Evolutionary conservation across 2,329 filamentous ascomycete species (phyloP).

Genomic region (Dissoconium aciculare): DNA sequence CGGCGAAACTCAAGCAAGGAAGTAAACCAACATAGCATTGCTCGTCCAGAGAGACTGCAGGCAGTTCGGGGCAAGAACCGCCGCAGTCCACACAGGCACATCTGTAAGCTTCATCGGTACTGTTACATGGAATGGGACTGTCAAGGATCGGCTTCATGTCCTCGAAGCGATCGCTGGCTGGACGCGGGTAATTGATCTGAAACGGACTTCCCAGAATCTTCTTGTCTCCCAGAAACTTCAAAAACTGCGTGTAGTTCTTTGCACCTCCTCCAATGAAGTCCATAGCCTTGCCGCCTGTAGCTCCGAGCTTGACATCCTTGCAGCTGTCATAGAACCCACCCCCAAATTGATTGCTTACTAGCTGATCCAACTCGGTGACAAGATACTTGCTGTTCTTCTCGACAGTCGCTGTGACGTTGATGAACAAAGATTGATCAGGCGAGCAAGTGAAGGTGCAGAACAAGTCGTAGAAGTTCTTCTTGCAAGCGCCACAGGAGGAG

Average conservation of each 20-base stretch:
- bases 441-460: constrained; percentile 99
- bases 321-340: constrained; percentile 89
- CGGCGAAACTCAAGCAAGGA: constrained; percentile 87
- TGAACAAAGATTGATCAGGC: constrained; percentile 84
- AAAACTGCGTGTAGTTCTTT: constrained; percentile 70
- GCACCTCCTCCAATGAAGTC: constrained; percentile 91
- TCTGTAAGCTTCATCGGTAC: constrained; percentile 67
- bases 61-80: constrained; percentile 67
- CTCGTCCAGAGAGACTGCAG: constrained; percentile 52
- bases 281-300: constrained; percentile 86
- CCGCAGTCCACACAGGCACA: constrained; percentile 93
- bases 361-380: constrained; percentile 82
- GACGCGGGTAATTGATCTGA: constrained; percentile 82
- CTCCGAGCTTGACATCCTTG: constrained; percentile 96
- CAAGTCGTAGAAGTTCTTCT: constrained; percentile 94
- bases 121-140: constrained; percentile 74
- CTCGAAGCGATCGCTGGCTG: constrained; percentile 44
- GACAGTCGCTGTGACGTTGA: constrained; percentile 72
- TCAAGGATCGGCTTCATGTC: constrained; percentile 60
- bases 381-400: constrained; percentile 45
- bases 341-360: constrained; percentile 73
- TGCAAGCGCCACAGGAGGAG: constrained; percentile 88
- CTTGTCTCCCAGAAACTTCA: constrained; percentile 88
- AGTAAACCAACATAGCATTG: constrained; percentile 72
- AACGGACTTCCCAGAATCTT: constrained; percentile 84